Percentiles rank a stretch among this genome's conserved stretches.
phyloP scores from a whole-genome alignment of 345 rosid species.

The Salix caprea region DNA sequence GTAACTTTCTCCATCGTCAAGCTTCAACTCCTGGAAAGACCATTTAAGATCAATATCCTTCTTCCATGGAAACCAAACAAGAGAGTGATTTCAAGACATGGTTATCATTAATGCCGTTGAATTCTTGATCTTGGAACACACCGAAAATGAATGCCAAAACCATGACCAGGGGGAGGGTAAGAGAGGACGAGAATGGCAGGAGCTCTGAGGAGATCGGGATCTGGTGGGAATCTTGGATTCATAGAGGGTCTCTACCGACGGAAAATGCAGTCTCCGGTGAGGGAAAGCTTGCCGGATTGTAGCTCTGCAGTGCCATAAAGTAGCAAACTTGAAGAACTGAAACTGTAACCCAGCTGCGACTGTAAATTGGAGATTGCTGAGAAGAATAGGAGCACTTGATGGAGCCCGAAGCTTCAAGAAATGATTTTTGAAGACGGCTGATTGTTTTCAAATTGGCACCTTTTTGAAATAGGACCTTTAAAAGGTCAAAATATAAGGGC shows the following conservation, averaged over 20 bases:
- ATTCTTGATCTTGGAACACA: constrained; percentile 21
- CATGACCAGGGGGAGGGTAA: not conserved
- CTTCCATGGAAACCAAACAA: constrained; percentile 24
- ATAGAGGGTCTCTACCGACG: not conserved
- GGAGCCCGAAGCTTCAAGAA: not conserved
- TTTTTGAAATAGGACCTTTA: not conserved
- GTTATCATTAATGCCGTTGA: constrained; percentile 28
- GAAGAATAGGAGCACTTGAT: not conserved
- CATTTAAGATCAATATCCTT: constrained; percentile 28
- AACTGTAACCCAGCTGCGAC: not conserved
- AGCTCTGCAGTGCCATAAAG: not conserved
- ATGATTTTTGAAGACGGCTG: not conserved
- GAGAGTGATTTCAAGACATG: constrained; percentile 32
- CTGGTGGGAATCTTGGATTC: not conserved
- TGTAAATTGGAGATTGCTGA: not conserved
- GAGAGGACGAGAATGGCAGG: not conserved
- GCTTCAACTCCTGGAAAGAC: constrained; percentile 28
- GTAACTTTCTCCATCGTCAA: constrained; percentile 28
- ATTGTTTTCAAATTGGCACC: not conserved
- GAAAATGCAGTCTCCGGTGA: not conserved
- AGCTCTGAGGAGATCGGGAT: not conserved
- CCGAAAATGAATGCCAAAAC: constrained; percentile 9
- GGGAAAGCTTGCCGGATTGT: not conserved
- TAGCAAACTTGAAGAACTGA: not conserved
- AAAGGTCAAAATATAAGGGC: not conserved